Conservation (phyloP, 495 filamentous ascomycete species). For the Xylaria longipes region DNA sequence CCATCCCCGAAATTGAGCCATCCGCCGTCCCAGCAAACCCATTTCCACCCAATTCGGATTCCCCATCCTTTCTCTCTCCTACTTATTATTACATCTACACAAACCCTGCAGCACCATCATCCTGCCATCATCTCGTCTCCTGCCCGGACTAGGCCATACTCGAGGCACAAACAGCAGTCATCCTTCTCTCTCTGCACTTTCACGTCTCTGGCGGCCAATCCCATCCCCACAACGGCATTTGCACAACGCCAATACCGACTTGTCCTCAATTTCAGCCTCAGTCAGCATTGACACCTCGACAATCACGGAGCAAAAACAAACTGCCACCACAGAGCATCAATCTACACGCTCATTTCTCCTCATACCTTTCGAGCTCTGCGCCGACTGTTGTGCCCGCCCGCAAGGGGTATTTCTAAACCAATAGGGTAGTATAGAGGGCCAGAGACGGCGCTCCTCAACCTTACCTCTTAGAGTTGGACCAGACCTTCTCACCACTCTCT, state of each 20-base stretch:
- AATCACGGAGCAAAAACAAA: background rate
- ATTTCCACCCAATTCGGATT: slow-evolving; percentile 2
- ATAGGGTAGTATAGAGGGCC: background rate
- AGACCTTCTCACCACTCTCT: background rate
- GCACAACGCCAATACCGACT: slow-evolving; percentile 20
- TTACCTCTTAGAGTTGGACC: background rate
- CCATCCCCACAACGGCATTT: slow-evolving; percentile 21
- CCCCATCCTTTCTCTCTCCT: slow-evolving; percentile 27
- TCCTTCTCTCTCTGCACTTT: background rate
- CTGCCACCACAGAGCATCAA: background rate
- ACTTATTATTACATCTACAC: slow-evolving; percentile 24
- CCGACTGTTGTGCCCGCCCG: background rate
- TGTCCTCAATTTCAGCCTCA: slow-evolving; percentile 19
- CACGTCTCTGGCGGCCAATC: background rate
- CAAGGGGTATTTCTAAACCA: background rate
- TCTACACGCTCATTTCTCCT: background rate
- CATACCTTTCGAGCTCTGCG: background rate
- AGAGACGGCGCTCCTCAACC: background rate
- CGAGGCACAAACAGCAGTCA: background rate
- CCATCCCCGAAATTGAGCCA: slow-evolving; percentile 19
- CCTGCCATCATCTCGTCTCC: slow-evolving; percentile 19
- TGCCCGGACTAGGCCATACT: slow-evolving; percentile 1
- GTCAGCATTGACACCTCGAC: background rate
- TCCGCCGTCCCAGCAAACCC: slow-evolving; percentile 8
- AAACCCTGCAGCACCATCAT: slow-evolving; percentile 15